Evolutionary conservation across 345 rosid genomes (phyloP).

Genomic region (Schrenkiella parvula): DNA sequence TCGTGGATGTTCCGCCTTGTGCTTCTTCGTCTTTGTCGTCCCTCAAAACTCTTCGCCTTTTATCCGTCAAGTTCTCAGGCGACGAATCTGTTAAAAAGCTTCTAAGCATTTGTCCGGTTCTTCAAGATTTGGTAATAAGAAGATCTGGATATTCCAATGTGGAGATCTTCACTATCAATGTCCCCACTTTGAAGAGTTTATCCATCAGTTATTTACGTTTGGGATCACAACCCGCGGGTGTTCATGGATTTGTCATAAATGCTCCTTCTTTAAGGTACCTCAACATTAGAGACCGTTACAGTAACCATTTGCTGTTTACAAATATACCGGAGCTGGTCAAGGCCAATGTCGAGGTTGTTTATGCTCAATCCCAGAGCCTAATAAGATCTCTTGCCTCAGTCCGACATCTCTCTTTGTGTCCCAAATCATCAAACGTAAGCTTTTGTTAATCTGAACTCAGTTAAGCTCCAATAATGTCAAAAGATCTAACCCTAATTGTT

Average conservation of each 20-base stretch:
- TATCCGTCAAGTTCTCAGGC: background rate
- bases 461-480: too few relatives aligned
- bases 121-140: background rate
- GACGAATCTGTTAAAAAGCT: constrained; percentile 9
- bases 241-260: constrained; percentile 6
- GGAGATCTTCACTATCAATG: background rate
- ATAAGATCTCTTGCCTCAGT: background rate
- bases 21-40: background rate
- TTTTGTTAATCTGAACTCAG: background rate
- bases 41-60: constrained; percentile 3
- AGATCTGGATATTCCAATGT: background rate
- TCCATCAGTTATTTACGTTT: background rate
- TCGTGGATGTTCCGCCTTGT: background rate
- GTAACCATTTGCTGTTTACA: background rate
- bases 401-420: background rate
- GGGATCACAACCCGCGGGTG: background rate
- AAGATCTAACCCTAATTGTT: background rate
- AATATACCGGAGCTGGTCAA: background rate
- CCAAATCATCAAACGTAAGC: background rate
- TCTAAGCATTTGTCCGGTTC: constrained; percentile 2
- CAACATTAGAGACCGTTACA: background rate
- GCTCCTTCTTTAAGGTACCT: background rate
- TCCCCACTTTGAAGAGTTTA: background rate
- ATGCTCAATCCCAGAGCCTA: background rate
- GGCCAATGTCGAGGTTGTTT: constrained; percentile 6